These are phyloP conservation scores for Umbelopsis vinacea DNA, from an alignment of 192 early-diverging fungal species.

Conservation along the genomic window DNA sequence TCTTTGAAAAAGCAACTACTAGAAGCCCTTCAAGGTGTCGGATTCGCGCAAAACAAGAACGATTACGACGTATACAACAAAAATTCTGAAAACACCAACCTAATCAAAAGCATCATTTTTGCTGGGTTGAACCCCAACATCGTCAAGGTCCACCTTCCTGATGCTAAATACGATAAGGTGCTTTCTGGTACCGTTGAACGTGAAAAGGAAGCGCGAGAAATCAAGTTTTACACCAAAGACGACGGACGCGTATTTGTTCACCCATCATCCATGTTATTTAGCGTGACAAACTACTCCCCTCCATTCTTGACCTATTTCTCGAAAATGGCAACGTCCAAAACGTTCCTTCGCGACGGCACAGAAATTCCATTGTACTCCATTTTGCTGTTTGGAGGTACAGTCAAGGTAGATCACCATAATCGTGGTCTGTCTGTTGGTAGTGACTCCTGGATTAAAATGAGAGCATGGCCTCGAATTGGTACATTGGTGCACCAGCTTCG, in stretches of 20 bases:
- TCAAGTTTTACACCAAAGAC: slow-evolving; percentile 71
- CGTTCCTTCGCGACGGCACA: slow-evolving; percentile 70
- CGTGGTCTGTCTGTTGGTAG: slow-evolving; percentile 63
- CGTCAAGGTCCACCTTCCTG: slow-evolving; percentile 71
- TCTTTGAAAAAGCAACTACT: slow-evolving; percentile 61
- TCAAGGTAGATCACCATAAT: slow-evolving; percentile 72
- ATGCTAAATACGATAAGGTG: slow-evolving; percentile 73
- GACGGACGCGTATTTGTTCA: slow-evolving; percentile 82
- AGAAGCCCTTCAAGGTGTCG: slow-evolving; percentile 60
- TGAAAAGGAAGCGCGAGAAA: slow-evolving; percentile 72
- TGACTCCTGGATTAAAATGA: slow-evolving; percentile 61
- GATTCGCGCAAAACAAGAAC: slow-evolving; percentile 51
- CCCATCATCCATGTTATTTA: slow-evolving; percentile 78
- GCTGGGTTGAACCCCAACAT: slow-evolving; percentile 89
- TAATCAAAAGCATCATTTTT: slow-evolving; percentile 76
- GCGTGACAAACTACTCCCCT: slow-evolving; percentile 57
- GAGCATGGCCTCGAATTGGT: slow-evolving; percentile 75
- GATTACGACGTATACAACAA: slow-evolving; percentile 51
- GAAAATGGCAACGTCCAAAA: slow-evolving; percentile 68
- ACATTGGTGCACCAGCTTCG: slow-evolving; percentile 81
- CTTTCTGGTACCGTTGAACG: slow-evolving; percentile 72
- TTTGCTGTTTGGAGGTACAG: slow-evolving; percentile 83
- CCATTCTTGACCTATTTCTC: slow-evolving; percentile 75
- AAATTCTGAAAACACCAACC: slow-evolving; percentile 58
- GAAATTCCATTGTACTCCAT: slow-evolving; percentile 67